Evolutionary conservation across 805 yeast species (phyloP), one percentile per base, ranked within the genome.

Genomic region (Candida tallmaniae): DNA sequence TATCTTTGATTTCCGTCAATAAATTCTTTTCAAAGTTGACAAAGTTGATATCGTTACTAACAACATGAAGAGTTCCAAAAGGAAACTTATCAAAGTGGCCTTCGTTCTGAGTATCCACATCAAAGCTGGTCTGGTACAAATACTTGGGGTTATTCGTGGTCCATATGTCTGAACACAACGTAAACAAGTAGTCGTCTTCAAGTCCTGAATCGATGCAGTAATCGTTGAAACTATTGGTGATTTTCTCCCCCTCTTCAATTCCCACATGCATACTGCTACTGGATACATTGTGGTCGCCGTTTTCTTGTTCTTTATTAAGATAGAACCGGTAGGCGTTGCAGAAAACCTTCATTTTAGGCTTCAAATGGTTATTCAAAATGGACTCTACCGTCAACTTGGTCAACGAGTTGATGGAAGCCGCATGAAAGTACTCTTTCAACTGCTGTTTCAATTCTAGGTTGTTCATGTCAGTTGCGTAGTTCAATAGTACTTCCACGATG

Each of bases 11-110:
- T 7, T 41, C 54, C 2, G 67, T 54, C 17, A 42, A 35, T 22
- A 65, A 32, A 4, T 56, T 48, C 16, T 48, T 40, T 34, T 55
- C 60, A 36, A 66, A 65, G 24, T 52, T 53, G 26, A 58, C 55
- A 34, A 66, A 50, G 36, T 59, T 56, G n/a, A 61, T 49, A 45
- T 66, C 72, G 42, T 66, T 66, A 16, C 70, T 60, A 36, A 47
- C 48, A 6, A 66, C 38, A 13, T 52, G 39, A 21, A 64, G 44
- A 27, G 50, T 46, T 34, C 54, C 54, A 46, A 58, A 64, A 1
- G 70, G 70, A 32, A 65, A 65, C 6, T 44, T 44, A 27, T 60
- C 66, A 17, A 42, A 43, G 3, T 35, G 35, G 29, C 25, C 35
- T 10, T 24, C 10, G 7, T 12, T 7, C 12, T 13, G 11, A 7